phyloP scores from a whole-genome alignment of 768 basidiomycete species.

The Suillus lakei region DNA sequence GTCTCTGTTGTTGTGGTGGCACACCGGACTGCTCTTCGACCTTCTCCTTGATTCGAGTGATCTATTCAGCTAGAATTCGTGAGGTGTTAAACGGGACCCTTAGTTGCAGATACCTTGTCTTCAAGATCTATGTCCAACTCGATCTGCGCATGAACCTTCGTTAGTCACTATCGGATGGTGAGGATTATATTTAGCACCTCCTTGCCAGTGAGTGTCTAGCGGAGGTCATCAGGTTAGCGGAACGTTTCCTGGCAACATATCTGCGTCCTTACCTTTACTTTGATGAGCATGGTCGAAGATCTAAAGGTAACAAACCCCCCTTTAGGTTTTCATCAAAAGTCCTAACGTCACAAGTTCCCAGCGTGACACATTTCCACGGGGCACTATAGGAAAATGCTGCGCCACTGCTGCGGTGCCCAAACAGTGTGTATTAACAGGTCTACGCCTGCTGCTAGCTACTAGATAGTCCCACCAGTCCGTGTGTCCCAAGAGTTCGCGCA shows the following conservation, averaged over 20 bases:
- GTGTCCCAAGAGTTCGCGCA: no score
- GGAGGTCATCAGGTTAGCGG: slow-evolving; percentile 5
- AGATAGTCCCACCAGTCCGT: no score
- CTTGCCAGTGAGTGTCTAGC: slow-evolving; percentile 93
- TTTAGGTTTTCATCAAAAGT: neutral
- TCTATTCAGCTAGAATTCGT: slow-evolving; percentile 49
- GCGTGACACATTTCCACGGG: slow-evolving; percentile 4
- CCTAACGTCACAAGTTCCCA: neutral
- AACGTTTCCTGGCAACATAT: neutral
- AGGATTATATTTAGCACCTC: slow-evolving; percentile 60
- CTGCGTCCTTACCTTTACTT: slow-evolving; percentile 74
- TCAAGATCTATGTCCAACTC: slow-evolving; percentile 94
- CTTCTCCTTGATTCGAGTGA: slow-evolving; percentile 93
- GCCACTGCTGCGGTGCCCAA: no score
- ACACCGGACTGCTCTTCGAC: slow-evolving; percentile 99
- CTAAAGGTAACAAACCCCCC: neutral
- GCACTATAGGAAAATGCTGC: no score
- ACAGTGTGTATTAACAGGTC: no score
- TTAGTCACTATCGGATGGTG: slow-evolving; percentile 14
- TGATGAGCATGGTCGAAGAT: slow-evolving; percentile 69
- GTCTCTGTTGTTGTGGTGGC: slow-evolving; percentile 91
- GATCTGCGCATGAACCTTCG: slow-evolving; percentile 54
- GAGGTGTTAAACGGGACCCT: neutral
- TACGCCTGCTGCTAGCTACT: no score
- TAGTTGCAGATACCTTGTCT: slow-evolving; percentile 61